Evolutionary conservation across 2,329 filamentous ascomycete species (phyloP), one percentile per base, ranked within the genome.

Genomic region (Epichloe amarillans): DNA sequence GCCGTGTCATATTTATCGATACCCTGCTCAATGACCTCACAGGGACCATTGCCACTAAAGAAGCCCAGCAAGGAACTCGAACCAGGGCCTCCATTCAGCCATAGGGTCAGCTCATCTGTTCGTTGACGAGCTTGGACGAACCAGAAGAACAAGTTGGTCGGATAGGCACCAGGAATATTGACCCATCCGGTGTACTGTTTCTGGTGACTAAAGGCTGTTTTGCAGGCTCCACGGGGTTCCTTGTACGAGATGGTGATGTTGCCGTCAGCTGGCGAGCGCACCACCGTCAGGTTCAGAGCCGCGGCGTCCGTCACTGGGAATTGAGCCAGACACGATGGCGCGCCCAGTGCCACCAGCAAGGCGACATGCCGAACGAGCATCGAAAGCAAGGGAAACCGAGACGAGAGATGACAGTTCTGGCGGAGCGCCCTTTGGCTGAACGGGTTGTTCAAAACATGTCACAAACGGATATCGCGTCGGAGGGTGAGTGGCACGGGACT

Each of bases 151-250:
- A 74, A 57, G 56, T 73, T 78, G 42, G 74, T 74, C 17, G 72
- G 65, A 56, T 72, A 77, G 30, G 69, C 64, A 43, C 72, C 80
- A 5, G 80, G 79, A 5, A 86, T 65, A 49, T 68, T 74, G 51
- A 87, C 78, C 75, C 84, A 86, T 59, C 84, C 84, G 4, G 81
- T 79, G 60, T 82, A 85, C 62, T 87, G 84, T 62, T 81, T 75
- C 64, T 88, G 84, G 1, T 70, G 71, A 43, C 72, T 61, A 58
- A 84, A 85, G 7, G 76, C 77, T 1, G 84, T 86, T 45, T 70
- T 75, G 64, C 84, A 88, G 12, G 76, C 81, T 44, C 77, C 79
- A 7, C 70, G 63, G 4, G 77, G 73, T 37, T 73, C 68, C 60
- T 83, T 86, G 71, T 84, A 88, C 50, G 78, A 76, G 61, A 88